phyloP scores from a whole-genome alignment of 176 grass and related monocot genomes.

The Carex cristatella region DNA sequence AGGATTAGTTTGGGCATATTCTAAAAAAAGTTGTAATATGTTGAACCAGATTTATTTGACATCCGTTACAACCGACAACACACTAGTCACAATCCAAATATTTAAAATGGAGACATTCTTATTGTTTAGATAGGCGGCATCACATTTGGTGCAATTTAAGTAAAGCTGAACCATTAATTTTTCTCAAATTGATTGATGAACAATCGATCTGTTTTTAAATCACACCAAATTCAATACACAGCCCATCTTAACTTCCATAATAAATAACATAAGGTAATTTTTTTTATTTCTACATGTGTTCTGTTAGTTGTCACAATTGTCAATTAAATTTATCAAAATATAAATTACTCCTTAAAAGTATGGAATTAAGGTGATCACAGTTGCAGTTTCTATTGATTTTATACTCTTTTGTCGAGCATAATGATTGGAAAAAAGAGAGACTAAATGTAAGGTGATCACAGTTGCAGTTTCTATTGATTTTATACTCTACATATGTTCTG shows the following conservation, averaged over 20 bases:
- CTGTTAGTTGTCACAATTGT: not conserved
- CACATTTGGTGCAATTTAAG: too few species aligned
- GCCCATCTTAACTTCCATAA: not conserved
- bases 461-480: not conserved
- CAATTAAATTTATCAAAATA: not conserved
- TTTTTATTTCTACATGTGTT: not conserved
- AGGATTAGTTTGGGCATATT: too few species aligned
- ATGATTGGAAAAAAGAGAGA: not conserved
- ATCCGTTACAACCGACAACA: too few species aligned
- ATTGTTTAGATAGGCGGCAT: too few species aligned
- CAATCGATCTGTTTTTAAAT: not conserved
- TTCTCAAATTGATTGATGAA: too few species aligned
- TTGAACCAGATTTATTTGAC: too few species aligned
- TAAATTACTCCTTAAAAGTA: not conserved
- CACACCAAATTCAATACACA: not conserved
- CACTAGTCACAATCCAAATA: too few species aligned
- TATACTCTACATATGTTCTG: not conserved
- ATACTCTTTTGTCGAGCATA: not conserved
- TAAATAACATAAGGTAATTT: not conserved
- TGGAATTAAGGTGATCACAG: not conserved
- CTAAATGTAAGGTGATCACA: not conserved
- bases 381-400: not conserved
- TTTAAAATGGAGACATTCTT: too few species aligned
- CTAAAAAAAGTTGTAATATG: too few species aligned
- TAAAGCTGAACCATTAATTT: too few species aligned